Percentiles rank a stretch among this genome's conserved stretches.
These are phyloP conservation scores for Clavispora santaluciae DNA, from an alignment of 805 yeast species.

Conservation along the genomic window DNA sequence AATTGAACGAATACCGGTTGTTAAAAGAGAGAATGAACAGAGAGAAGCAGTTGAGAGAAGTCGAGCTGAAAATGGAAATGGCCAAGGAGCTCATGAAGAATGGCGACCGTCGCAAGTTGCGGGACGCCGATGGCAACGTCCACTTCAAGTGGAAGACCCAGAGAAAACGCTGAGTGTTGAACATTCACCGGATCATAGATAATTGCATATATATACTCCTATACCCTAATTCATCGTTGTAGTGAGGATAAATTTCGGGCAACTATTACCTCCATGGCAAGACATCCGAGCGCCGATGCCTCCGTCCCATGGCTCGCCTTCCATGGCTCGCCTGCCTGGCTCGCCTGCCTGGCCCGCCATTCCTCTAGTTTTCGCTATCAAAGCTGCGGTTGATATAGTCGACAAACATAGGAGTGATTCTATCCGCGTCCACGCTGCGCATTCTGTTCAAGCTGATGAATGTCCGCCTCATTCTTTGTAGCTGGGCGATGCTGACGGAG, in stretches of 20 bases:
- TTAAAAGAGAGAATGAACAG: slow-evolving; percentile 66
- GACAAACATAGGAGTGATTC: slow-evolving; percentile 69
- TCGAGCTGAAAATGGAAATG: slow-evolving; percentile 66
- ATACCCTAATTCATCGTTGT: too few relatives aligned
- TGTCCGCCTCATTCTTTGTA: slow-evolving; percentile 80
- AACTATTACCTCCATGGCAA: too few relatives aligned
- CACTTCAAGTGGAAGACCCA: slow-evolving; percentile 82
- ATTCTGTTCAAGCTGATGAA: slow-evolving; percentile 78
- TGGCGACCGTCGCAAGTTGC: slow-evolving; percentile 77
- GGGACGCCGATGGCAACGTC: slow-evolving; percentile 60
- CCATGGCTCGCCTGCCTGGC: too few relatives aligned
- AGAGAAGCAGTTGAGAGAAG: slow-evolving; percentile 59
- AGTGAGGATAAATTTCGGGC: too few relatives aligned
- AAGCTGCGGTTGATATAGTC: slow-evolving; percentile 71
- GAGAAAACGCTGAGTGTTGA: slow-evolving; percentile 46
- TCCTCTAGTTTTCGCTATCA: slow-evolving; percentile 15
- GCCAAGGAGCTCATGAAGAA: slow-evolving; percentile 88
- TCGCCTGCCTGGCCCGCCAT: too few relatives aligned
- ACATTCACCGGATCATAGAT: background rate
- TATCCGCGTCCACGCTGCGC: slow-evolving; percentile 62
- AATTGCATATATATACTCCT: slow-evolving; percentile 1
- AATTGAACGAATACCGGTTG: slow-evolving; percentile 54
- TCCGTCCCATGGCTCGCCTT: too few relatives aligned
- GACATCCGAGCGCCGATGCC: too few relatives aligned
- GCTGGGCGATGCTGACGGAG: slow-evolving; percentile 62